A percentile compares a stretch with the other conserved stretches of the same genome.
Conservation (phyloP, 495 filamentous ascomycete species). For the Annulohypoxylon maeteangense region DNA sequence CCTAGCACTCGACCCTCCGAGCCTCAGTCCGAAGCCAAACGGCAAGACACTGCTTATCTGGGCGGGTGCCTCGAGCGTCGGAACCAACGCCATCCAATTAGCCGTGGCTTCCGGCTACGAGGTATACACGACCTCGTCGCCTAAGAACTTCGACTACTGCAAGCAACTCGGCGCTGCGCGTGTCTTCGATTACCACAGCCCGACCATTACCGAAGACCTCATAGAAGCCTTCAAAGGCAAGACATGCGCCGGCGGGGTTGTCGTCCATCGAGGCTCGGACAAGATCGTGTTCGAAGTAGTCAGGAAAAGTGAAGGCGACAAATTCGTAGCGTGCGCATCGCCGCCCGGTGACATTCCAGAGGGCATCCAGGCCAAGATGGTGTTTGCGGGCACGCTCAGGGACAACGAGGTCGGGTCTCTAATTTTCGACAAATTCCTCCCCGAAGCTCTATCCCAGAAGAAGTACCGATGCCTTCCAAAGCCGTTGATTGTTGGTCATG, state of each 20-base stretch:
- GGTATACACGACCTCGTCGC: constrained; percentile 66
- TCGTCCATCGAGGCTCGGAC: constrained; percentile 14
- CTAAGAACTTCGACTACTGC: constrained; percentile 64
- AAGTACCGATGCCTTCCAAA: constrained; percentile 35
- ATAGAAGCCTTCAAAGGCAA: constrained; percentile 45
- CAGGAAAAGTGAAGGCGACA: constrained; percentile 30
- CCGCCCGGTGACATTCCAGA: constrained; percentile 31
- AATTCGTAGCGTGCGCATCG: constrained; percentile 44
- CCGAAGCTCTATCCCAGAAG: constrained; percentile 32
- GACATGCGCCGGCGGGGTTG: constrained; percentile 31
- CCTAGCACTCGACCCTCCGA: constrained; percentile 46
- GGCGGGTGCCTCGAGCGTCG: constrained; percentile 69
- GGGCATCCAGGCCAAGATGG: constrained; percentile 43
- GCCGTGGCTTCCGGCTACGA: constrained; percentile 68
- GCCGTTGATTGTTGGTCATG: constrained; percentile 38
- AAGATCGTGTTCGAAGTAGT: constrained; percentile 33
- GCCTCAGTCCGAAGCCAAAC: constrained; percentile 38
- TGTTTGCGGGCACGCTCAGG: constrained; percentile 33
- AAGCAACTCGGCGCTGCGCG: constrained; percentile 63
- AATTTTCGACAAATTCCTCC: constrained; percentile 38
- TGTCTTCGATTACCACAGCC: constrained; percentile 68
- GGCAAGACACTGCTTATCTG: constrained; percentile 63
- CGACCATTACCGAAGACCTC: constrained; percentile 49
- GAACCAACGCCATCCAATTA: constrained; percentile 71
- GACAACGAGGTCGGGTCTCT: constrained; percentile 39